phyloP scores from a whole-genome alignment of 179 eudicot species.

The Beta macrorhiza region DNA sequence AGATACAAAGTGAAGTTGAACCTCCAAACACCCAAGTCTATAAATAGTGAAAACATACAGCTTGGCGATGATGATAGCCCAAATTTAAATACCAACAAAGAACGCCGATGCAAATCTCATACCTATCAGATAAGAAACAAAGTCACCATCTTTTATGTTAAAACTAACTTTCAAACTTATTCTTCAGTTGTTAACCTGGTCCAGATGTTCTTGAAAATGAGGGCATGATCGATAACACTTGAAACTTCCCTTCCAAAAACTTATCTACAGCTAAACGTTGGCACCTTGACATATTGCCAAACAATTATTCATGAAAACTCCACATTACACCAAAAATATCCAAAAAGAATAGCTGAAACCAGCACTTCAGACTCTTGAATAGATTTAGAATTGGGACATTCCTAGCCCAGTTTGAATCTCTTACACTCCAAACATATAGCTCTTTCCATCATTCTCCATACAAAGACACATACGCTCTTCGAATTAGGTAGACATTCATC shows the following conservation, averaged over 20 bases:
- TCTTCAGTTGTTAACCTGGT: background rate
- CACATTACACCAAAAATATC: background rate
- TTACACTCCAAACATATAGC: background rate
- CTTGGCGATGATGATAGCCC: background rate
- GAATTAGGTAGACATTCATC: background rate
- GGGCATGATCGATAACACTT: background rate
- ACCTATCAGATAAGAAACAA: background rate
- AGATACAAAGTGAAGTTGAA: background rate
- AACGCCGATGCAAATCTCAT: background rate
- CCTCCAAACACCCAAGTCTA: constrained; percentile 12
- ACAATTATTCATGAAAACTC: background rate
- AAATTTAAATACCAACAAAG: background rate
- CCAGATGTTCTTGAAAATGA: background rate
- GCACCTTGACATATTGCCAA: background rate
- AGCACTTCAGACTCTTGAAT: background rate
- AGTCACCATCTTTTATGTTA: background rate
- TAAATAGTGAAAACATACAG: background rate
- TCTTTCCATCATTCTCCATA: background rate
- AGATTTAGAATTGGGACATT: too few relatives aligned
- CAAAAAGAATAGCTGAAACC: background rate
- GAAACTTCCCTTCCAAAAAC: background rate
- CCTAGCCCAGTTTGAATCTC: background rate
- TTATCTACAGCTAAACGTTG: background rate
- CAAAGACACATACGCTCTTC: background rate
- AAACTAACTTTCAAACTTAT: background rate